A percentile compares a stretch with the other conserved stretches of the same genome.
Evolutionary conservation across 2,329 filamentous ascomycete species (phyloP).

Genomic region (Colletotrichum zoysiae): DNA sequence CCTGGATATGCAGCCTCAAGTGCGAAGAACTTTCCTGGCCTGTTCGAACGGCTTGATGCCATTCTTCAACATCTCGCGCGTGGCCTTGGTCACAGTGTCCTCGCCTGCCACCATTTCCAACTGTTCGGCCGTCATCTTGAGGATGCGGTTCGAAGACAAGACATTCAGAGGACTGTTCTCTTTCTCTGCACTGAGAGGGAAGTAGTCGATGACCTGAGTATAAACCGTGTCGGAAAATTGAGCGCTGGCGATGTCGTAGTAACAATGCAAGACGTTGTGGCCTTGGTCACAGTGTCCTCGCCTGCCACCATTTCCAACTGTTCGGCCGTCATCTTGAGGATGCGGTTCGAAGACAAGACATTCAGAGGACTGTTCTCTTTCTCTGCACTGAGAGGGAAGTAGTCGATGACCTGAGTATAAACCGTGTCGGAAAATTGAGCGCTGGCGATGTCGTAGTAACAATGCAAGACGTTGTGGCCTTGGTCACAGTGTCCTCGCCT

Average conservation of each 20-base stretch:
- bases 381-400: conserved; percentile 65
- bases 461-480: conserved; percentile 67
- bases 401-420: conserved; percentile 67
- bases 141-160: conserved; percentile 64
- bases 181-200: conserved; percentile 64
- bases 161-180: conserved; percentile 63
- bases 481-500: conserved; percentile 63
- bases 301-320: conserved; percentile 70
- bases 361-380: conserved; percentile 63
- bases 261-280: conserved; percentile 70
- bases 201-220: conserved; percentile 67
- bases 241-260: conserved; percentile 71
- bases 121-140: conserved; percentile 60
- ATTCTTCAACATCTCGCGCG: conserved; percentile 57
- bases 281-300: conserved; percentile 61
- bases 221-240: conserved; percentile 74
- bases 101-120: conserved; percentile 71
- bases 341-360: conserved; percentile 64
- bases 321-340: conserved; percentile 60
- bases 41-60: conserved; percentile 61
- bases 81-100: conserved; percentile 55
- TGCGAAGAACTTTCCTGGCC: conserved; percentile 46
- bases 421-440: conserved; percentile 74
- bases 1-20: background rate
- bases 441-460: conserved; percentile 72